A percentile compares a stretch with the other conserved stretches of the same genome.
Evolutionary conservation across 2,329 filamentous ascomycete genomes (phyloP).

Genomic region (Arthrobotrys conoides): DNA sequence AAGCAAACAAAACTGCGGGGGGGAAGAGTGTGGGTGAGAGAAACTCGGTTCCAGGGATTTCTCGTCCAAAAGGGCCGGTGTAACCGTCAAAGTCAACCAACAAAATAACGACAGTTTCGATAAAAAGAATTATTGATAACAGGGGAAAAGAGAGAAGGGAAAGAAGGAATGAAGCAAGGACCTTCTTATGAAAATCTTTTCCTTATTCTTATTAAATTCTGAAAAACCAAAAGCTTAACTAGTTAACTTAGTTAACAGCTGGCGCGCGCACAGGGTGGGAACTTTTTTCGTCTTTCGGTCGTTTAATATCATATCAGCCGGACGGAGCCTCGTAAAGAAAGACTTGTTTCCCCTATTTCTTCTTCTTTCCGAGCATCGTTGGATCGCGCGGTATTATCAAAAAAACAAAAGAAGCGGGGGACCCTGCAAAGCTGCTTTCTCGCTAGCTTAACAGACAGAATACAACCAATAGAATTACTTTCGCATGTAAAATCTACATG

Average conservation of each 20-base stretch:
- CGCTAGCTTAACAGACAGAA: not conserved
- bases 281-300: not conserved
- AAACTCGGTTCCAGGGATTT: slow-evolving; percentile 34
- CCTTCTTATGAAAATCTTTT: slow-evolving; percentile 57
- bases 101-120: not conserved
- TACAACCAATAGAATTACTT: slow-evolving; percentile 27
- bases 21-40: no score
- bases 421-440: slow-evolving; percentile 2
- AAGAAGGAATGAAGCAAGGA: slow-evolving; percentile 33
- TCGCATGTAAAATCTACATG: slow-evolving; percentile 4
- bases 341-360: slow-evolving; percentile 54
- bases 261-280: no score
- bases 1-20: slow-evolving; percentile 40
- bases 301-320: not conserved
- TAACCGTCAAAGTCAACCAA: slow-evolving; percentile 17
- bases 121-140: slow-evolving; percentile 6
- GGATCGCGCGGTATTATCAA: slow-evolving; percentile 37
- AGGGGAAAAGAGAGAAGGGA: not conserved
- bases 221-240: slow-evolving; percentile 30
- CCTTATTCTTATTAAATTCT: not conserved
- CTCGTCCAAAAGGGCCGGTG: no score
- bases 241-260: not conserved
- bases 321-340: not conserved
- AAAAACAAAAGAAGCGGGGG: not conserved
- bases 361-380: slow-evolving; percentile 39